Evolutionary conservation across 495 filamentous ascomycete species (phyloP), one percentile per base, ranked within the genome.

Genomic region (Tuber brumale): DNA sequence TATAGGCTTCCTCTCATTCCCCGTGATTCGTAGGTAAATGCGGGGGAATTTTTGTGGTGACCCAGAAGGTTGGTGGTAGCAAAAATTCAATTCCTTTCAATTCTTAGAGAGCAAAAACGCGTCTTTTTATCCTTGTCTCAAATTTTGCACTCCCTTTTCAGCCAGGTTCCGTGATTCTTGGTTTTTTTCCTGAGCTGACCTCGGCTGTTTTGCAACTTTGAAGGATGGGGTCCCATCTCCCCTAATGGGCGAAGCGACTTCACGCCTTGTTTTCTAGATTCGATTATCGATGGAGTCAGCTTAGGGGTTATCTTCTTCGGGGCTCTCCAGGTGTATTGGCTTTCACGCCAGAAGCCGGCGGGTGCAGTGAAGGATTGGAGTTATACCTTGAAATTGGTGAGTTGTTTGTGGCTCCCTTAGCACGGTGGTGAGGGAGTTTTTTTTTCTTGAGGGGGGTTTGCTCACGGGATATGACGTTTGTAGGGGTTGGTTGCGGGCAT

Each of bases 231-330:
- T 18, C 96, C 96, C 27, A 75, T 99, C 80, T 95, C 93, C 84
- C 89, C 89, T 31, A 87, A 88, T 74, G 78, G 70, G 39, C 86
- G 94, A 77, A 97, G 92, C 84, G 94, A 98, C 84, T 92, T 99
- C 84, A 97, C 96, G 51, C 94, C 96, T 75, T 99, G 96, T 85
- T 98, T 97, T 83, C 88, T 97, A 71, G 96, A 98, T 83, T 88
- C 94, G 16, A 92, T 91, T 86, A 88, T 98, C 74, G 89, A 91
- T 43, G 82, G 87, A 8, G 91, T 97, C 31, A 94, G 93, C 16
- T 86, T 88, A 7, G 94, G 89, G 84, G 93, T 95, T 18, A 86
- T 97, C 41, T 46, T 97, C 23, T 86, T 89, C 74, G 96, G 96
- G 66, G 87, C 90, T 41, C 87, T 89, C 16, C 94, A 96, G 3